phyloP scores from a whole-genome alignment of 208 protist species.

The Leishmania aethiopica region DNA sequence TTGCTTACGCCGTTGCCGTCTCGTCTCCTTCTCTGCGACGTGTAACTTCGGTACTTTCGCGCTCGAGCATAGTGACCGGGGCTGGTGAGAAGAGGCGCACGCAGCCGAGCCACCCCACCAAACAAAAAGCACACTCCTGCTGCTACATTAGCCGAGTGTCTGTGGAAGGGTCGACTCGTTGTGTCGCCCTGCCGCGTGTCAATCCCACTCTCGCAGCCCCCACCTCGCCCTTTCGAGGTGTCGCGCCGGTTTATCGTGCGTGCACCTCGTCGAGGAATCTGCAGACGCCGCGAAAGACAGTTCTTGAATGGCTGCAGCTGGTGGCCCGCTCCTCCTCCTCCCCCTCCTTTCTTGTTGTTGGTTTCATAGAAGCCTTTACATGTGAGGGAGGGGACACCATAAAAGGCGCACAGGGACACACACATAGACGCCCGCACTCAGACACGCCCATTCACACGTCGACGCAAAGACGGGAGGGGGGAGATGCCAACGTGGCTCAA shows the following conservation, averaged over 20 bases:
- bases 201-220: background rate
- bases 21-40: background rate
- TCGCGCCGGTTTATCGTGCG: background rate
- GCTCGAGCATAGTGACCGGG: background rate
- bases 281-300: background rate
- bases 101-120: background rate
- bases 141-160: background rate
- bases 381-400: background rate
- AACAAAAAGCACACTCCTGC: background rate
- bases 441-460: background rate
- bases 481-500: constrained; percentile 87
- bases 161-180: background rate
- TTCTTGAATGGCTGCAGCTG: background rate
- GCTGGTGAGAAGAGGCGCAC: background rate
- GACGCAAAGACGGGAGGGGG: background rate
- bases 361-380: background rate
- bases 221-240: background rate
- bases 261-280: background rate
- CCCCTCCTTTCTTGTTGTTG: background rate
- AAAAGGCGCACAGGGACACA: background rate
- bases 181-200: background rate
- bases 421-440: background rate
- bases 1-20: background rate
- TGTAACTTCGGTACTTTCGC: background rate
- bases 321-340: background rate